Conservation (phyloP, 345 rosid species). For the Citrus mangshanensis region DNA sequence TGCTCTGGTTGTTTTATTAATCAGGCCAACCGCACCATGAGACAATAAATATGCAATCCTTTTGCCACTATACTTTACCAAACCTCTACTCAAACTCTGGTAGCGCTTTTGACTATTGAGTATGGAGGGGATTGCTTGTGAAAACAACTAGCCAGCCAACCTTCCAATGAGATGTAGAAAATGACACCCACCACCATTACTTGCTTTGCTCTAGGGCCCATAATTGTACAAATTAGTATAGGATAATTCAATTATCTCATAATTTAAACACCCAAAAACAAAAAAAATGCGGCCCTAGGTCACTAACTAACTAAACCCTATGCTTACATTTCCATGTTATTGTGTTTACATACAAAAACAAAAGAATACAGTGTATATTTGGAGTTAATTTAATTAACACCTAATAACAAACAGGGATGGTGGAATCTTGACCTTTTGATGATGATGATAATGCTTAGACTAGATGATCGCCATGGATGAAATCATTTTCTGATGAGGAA, state of each 20-base stretch:
- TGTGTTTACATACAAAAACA: conserved; percentile 33
- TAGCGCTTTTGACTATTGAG: conserved; percentile 27
- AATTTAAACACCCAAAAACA: background rate
- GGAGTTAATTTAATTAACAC: conserved; percentile 1
- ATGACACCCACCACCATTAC: conserved; percentile 21
- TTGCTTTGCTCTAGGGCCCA: background rate
- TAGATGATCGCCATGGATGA: conserved; percentile 30
- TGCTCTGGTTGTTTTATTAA: too few relatives aligned
- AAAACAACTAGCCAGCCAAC: conserved; percentile 37
- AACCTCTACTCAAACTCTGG: conserved; percentile 48
- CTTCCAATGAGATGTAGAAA: conserved; percentile 21
- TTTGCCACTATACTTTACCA: conserved; percentile 41
- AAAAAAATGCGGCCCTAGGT: background rate
- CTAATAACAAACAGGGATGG: conserved; percentile 3
- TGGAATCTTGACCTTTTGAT: background rate
- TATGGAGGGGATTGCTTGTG: conserved; percentile 32
- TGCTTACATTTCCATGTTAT: conserved; percentile 24
- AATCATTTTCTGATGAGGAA: conserved; percentile 62
- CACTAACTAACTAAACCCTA: background rate
- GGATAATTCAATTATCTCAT: background rate
- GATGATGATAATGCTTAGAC: conserved; percentile 20
- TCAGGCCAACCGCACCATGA: too few relatives aligned
- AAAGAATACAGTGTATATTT: conserved; percentile 20
- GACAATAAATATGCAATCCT: conserved; percentile 10
- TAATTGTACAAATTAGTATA: background rate